phyloP scores from a whole-genome alignment of 768 basidiomycete species.

The Xerocomus potaroensis region DNA sequence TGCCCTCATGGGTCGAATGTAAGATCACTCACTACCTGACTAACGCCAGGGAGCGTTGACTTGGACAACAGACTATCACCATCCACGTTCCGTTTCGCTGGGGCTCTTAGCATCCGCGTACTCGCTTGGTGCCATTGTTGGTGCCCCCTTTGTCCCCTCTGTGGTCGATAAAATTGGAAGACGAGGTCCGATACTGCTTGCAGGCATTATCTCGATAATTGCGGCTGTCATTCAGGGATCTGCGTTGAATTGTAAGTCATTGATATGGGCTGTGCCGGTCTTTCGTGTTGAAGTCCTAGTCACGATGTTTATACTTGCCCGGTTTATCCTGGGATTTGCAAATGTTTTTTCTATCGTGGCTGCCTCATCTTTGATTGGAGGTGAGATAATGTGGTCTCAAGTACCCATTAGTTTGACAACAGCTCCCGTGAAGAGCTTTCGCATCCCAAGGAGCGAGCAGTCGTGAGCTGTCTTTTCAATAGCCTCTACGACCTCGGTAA shows the following conservation, averaged over 20 bases:
- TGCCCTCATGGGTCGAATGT: slow-evolving; percentile 54
- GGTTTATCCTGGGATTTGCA: slow-evolving; percentile 1
- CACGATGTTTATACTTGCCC: slow-evolving; percentile 6
- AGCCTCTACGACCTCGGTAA: slow-evolving; percentile 7
- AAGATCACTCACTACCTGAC: slow-evolving; percentile 12
- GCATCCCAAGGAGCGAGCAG: slow-evolving; percentile 11
- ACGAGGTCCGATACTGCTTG: not conserved
- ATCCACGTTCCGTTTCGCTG: slow-evolving; percentile 49
- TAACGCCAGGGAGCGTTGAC: not conserved
- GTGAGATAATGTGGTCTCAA: not conserved
- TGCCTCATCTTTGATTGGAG: slow-evolving; percentile 5
- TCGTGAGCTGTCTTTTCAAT: not conserved
- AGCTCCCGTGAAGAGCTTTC: slow-evolving; percentile 8
- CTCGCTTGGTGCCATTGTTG: not conserved
- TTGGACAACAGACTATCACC: slow-evolving; percentile 41
- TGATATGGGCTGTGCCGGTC: not conserved
- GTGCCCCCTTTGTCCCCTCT: not conserved
- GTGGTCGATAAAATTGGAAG: not conserved
- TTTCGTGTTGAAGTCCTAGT: no score
- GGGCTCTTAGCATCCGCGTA: slow-evolving; percentile 24
- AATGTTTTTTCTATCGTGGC: slow-evolving; percentile 3
- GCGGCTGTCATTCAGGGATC: not conserved
- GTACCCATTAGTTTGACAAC: not conserved
- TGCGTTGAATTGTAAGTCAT: not conserved
- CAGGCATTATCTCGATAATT: not conserved